Conservation (phyloP, 2,329 filamentous ascomycete genomes). For the Colletotrichum zoysiae region DNA sequence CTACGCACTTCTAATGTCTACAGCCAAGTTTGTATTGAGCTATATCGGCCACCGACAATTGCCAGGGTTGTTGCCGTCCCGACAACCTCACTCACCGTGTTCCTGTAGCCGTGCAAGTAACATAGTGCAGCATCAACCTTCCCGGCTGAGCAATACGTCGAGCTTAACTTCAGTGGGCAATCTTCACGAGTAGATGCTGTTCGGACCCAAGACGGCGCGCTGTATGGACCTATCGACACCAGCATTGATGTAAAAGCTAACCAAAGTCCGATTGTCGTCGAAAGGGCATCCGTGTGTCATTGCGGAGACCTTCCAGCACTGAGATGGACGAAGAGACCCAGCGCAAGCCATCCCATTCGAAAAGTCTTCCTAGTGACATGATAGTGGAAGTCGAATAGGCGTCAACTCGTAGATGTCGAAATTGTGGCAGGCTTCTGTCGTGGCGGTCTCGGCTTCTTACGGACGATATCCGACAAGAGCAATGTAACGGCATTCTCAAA, state of each 20-base stretch:
- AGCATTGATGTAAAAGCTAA: conserved; percentile 68
- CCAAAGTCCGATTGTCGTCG: conserved; percentile 67
- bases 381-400: too few species aligned
- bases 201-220: conserved; percentile 46
- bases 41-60: not conserved
- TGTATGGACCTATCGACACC: conserved; percentile 51
- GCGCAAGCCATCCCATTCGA: not conserved
- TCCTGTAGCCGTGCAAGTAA: not conserved
- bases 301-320: conserved; percentile 71
- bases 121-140: not conserved
- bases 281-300: conserved; percentile 66
- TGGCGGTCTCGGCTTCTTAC: not conserved
- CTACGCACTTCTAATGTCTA: not conserved
- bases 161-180: not conserved
- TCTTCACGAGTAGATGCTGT: not conserved
- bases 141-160: too few species aligned
- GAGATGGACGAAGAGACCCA: conserved; percentile 67
- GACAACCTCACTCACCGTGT: not conserved
- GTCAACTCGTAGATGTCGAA: conserved; percentile 60
- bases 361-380: not conserved
- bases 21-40: accelerated
- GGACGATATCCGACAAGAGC: not conserved
- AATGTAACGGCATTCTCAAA: not conserved
- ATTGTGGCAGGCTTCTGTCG: too few species aligned
- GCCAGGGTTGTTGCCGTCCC: not conserved